phyloP scores from a whole-genome alignment of 805 yeast species.

The Pichia exigua region DNA sequence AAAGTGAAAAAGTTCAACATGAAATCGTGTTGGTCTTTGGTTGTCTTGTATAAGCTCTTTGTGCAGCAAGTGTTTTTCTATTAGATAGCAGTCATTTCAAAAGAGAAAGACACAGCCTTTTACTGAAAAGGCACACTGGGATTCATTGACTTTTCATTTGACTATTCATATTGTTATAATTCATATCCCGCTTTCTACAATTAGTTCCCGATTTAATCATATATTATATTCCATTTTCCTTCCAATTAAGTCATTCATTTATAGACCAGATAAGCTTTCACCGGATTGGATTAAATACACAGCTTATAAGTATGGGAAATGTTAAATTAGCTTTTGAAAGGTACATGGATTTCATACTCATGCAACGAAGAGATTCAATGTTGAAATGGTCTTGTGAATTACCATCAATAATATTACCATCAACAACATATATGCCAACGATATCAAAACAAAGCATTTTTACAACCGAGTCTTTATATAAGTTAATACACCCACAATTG shows the following conservation, averaged over 20 bases:
- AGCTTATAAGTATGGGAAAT: conserved; percentile 16
- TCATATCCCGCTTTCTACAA: background rate
- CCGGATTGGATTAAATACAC: too few relatives aligned
- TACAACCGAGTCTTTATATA: conserved; percentile 8
- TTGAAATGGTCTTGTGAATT: conserved; percentile 22
- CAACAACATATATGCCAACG: background rate
- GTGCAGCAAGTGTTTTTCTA: background rate
- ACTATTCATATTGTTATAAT: background rate
- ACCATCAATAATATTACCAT: background rate
- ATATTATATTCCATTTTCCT: too few relatives aligned
- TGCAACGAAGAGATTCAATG: conserved; percentile 22
- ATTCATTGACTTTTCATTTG: background rate
- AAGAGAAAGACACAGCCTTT: background rate
- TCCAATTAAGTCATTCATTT: background rate
- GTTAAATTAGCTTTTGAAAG: conserved; percentile 21
- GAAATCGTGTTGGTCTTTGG: background rate
- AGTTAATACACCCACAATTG: conserved; percentile 1
- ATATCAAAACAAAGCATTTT: conserved; percentile 7
- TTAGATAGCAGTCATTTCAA: background rate
- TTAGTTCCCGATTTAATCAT: background rate
- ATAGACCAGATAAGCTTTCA: background rate
- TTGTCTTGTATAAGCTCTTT: background rate
- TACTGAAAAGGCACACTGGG: background rate
- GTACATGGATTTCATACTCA: conserved; percentile 18
- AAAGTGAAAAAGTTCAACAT: background rate